Evolutionary conservation across 2,329 filamentous ascomycete species (phyloP), one percentile per base, ranked within the genome.

Genomic region (Bimuria novae-zelandiae): DNA sequence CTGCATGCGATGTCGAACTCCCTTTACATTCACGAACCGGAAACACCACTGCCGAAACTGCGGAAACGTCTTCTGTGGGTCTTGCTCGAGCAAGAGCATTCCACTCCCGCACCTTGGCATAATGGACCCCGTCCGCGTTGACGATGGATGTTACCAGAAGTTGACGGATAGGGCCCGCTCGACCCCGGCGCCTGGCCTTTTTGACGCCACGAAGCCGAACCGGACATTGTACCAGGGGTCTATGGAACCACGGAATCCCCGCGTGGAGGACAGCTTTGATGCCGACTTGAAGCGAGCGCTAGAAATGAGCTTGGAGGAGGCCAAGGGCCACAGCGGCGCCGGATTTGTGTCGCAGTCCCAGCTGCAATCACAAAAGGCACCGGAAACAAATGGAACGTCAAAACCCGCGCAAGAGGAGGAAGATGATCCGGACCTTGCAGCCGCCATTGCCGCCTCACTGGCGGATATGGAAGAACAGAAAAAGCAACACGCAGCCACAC

Each of bases 401-500:
- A 68, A 69, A 56, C 74, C 55, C 60, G 66, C 63, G 59, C 59
- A 72, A 8, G 84, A 84, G 2, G 91, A 96, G 48, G 92, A 96
- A 51, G 92, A 97, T 50, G 94, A 99, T 68, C 88, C 90, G 0
- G 93, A 97, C 66, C 77, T 99, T 23, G 95, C 94, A 71, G 92
- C 93, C 22, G 94, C 94, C 3, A 97, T 99, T 69, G 93, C 92
- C 30, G 92, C 95, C 16, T 97, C 94, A 4, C 73, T 99, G 53
- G 89, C 90, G 21, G 94, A 99, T 69, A 97, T 97, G 91, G 94
- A 99, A 75, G 90, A 97, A 73, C 93, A 99, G 72, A 97, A 99
- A 80, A 89, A 93, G 76, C 87, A 87, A 62, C 92, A 97, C 71
- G 86, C 92, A 1, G 89, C 89, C 4, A 86, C 86, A 1, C 82